A percentile compares a stretch with the other conserved stretches of the same genome.
These are phyloP conservation scores for Aspergillus intermedius DNA, from an alignment of 2,329 filamentous ascomycete genomes.

Conservation along the genomic window DNA sequence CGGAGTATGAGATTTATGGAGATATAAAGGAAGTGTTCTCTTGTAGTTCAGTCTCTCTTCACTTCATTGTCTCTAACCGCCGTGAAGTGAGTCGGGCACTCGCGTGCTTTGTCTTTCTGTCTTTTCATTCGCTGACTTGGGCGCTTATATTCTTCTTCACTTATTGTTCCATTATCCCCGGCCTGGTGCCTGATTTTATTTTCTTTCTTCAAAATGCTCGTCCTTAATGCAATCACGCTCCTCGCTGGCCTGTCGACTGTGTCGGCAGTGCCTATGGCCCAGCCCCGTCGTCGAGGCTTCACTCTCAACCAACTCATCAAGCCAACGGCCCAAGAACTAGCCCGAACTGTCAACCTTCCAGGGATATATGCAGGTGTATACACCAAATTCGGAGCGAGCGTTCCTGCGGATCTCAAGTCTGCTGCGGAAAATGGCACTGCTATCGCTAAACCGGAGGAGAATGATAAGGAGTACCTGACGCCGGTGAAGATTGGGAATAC, in stretches of 20 bases:
- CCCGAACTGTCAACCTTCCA: conserved; percentile 22
- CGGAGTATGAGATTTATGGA: not conserved
- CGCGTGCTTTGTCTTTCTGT: conserved; percentile 5
- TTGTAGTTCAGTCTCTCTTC: conserved; percentile 5
- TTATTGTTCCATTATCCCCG: not conserved
- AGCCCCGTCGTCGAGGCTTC: conserved; percentile 21
- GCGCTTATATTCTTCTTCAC: not conserved
- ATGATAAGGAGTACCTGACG: conserved; percentile 54
- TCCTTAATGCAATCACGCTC: conserved; percentile 25
- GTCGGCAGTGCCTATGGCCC: conserved; percentile 22
- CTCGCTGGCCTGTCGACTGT: conserved; percentile 22
- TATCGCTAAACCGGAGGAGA: conserved; percentile 41
- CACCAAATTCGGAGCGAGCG: conserved; percentile 23
- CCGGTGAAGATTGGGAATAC: conserved; percentile 60
- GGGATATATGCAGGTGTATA: conserved; percentile 22
- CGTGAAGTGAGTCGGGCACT: no score
- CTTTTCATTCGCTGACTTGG: not conserved
- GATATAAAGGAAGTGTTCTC: conserved; percentile 20
- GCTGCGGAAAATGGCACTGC: conserved; percentile 28
- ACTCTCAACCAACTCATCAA: conserved; percentile 24
- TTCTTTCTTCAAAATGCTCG: conserved; percentile 24
- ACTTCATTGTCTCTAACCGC: not conserved
- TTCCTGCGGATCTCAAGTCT: conserved; percentile 23
- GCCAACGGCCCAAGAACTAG: conserved; percentile 6
- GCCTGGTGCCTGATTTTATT: not conserved